phyloP scores from a whole-genome alignment of 805 yeast species.

The Teunomyces barrocoloradensis region DNA sequence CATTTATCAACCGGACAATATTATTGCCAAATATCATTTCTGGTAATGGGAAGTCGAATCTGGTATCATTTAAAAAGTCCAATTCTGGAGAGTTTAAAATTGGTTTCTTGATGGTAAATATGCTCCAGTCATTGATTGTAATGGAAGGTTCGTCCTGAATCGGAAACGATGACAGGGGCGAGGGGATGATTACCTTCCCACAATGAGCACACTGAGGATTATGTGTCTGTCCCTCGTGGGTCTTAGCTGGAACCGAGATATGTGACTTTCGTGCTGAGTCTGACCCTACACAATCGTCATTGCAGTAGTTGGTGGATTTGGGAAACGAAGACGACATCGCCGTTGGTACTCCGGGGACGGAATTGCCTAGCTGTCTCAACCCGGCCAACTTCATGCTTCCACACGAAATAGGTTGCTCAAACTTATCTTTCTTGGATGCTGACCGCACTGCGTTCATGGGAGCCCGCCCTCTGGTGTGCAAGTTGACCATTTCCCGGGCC shows the following conservation, averaged over 20 bases:
- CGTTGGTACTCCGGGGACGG: conserved; percentile 17
- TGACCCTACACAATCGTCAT: neutral
- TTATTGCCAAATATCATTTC: conserved; percentile 97
- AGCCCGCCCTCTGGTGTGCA: conserved; percentile 46
- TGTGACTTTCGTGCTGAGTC: neutral
- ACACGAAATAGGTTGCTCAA: neutral
- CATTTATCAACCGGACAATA: conserved; percentile 49
- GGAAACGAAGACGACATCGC: conserved; percentile 6
- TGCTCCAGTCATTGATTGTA: conserved; percentile 69
- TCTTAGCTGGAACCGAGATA: conserved; percentile 42
- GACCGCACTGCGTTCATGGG: conserved; percentile 6
- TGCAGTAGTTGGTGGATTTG: conserved; percentile 1
- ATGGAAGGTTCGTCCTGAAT: conserved; percentile 67
- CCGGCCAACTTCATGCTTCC: conserved; percentile 3
- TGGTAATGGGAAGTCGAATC: conserved; percentile 80
- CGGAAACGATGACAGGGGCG: conserved; percentile 67
- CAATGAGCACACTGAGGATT: conserved; percentile 59
- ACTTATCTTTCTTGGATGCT: neutral
- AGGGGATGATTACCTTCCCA: conserved; percentile 74
- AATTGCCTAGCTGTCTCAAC: conserved; percentile 7
- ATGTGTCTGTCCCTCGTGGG: conserved; percentile 34
- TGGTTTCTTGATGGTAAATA: conserved; percentile 70
- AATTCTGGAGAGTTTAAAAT: conserved; percentile 73
- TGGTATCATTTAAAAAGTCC: conserved; percentile 56
- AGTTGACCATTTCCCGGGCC: conserved; percentile 61